Base-by-base conservation (phyloP, 768 basidiomycete genomes). In the Xerocomellus chrysenteron region DNA sequence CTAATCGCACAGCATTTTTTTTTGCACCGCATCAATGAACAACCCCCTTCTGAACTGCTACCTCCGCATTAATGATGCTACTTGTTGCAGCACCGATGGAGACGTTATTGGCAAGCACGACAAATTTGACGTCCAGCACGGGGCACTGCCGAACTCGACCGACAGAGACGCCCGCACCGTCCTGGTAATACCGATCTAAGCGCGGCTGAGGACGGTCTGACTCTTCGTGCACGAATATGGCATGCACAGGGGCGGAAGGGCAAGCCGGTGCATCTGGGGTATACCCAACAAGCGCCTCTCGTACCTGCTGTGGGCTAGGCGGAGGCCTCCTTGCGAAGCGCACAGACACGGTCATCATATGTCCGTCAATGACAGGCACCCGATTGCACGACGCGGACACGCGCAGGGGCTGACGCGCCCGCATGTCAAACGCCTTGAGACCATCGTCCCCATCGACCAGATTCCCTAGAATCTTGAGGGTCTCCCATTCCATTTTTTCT, bases 401-500 rank as follows among this genome's bases (percentile, higher is more conserved):
- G 54, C 87, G 86, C n/a, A 99, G 77, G 0, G 94, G 92, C 40
- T 85, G 78, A n/a, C 68, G 68, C 1, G 84, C 75, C 74, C 94
- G 94, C 83, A 92, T 87, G 68, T 97, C 95, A 71, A 97, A 98
- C 12, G 81, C 66, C 55, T 80, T 82, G 6, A 70, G 60, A 2
- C 80, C 82, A 33, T 79, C 75, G 54, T 86, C 84, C 47, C 78
- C 78, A 26, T 82, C 76, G 3, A 77, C 65, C 54, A 98, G 65
- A 3, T 88, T 93, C 24, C 97, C 96, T 21, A 99, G 85, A 66
- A 99, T 99, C 78, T 98, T 99, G 65, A 90, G 82, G 7, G 92
- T 88, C 76, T 99, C 97, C 97, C 97, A 99, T 71, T 99, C 96
- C 61, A 98, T 94, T 72, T 98, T 99, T 69, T 98, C 97, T 65